Evolutionary conservation across 2,329 filamentous ascomycete genomes (phyloP), one percentile per base, ranked within the genome.

Genomic region (Aspergillus puulaauensis): DNA sequence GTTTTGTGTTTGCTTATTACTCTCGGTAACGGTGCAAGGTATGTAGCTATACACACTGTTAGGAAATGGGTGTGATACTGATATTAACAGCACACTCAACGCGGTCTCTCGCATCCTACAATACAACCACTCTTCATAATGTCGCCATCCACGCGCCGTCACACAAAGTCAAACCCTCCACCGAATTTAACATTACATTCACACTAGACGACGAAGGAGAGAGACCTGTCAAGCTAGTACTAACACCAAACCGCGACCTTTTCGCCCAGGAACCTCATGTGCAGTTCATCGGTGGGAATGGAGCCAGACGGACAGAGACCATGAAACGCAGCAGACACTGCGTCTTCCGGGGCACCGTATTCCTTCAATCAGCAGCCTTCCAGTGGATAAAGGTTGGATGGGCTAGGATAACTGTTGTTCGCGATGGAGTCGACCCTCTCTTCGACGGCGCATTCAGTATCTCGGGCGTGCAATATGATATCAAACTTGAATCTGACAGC

Each of bases 241-340:
- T 64, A 2, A 43, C 56, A 11, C 58, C 52, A 1, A 64, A 63
- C 11, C n/a, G 52, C 24, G 58, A 61, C 15, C 54, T 64, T 12
- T 49, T 64, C 2, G 3, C 23, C 6, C 49, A 37, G 8, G 35
- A 33, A 8, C 40, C 62, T 6, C 56, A 61, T 1, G 51, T 61
- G 24, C 48, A 45, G 9, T 62, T 59, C 11, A 37, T 61, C 8
- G 50, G 50, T 15, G 5, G 43, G 0, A 44, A 35, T n/a, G 58
- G 58, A 6, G 24, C 19, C 5, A 6, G 14, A 7, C 33, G 46
- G 3, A 49, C 46, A 2, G 56, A 61, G 14, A 4, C 15, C 3
- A 35, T 61, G 5, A 12, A 31, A 2, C 44, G 24, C 9, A 21
- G 40, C 1, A 37, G 31, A 1, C 17, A 56, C 4, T 57, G 37